Base-by-base conservation (phyloP, 1,284 basidiomycete species). In the Puccinia polysora region DNA sequence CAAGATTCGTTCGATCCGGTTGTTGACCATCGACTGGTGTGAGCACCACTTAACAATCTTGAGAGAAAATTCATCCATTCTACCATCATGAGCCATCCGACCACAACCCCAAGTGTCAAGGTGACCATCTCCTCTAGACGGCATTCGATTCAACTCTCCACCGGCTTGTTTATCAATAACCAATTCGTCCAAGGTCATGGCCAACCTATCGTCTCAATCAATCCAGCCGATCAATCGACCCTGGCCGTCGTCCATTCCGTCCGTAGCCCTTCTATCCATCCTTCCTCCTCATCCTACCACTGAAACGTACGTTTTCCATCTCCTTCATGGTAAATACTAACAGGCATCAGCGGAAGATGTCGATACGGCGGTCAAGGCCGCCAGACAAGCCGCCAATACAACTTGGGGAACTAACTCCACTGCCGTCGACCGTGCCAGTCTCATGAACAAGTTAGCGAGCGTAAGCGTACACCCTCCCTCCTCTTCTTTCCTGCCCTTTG, bases 131-230 rank as follows among this genome's bases (percentile, higher is more conserved):
- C 74, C 58, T 36, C 40, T 34, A 68, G 43, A 25, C 67, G 58
- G 30, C 52, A 30, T 20, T 36, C 64, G 23, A 47, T 75, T 34
- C 20, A 62, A 30, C 43, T 73, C 32, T 74, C 64, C 59, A 73
- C 67, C 23, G 74, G 74, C 32, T 67, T 75, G 10, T 75, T 75
- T 53, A 75, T 75, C 73, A 72, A 73, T 50, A 75, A 75, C 55
- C 49, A 74, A 59, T 75, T 75, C 47, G 32, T 64, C 12, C n/a
- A 53, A 15, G 74, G 59, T 28, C 67, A 75, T 60, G 74, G 74
- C 47, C 32, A 71, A 38, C 34, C 65, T 4, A 62, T 75, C 40
- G 53, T 65, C 47, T 58, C 68, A 14, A 40, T 73, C 43, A 65
- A 75, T 45, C 74, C 74, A 25, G 63, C 74, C 20, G 67, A 69